These are phyloP conservation scores for Podospora appendiculata DNA, from an alignment of 495 filamentous ascomycete species.

Conservation along the genomic window DNA sequence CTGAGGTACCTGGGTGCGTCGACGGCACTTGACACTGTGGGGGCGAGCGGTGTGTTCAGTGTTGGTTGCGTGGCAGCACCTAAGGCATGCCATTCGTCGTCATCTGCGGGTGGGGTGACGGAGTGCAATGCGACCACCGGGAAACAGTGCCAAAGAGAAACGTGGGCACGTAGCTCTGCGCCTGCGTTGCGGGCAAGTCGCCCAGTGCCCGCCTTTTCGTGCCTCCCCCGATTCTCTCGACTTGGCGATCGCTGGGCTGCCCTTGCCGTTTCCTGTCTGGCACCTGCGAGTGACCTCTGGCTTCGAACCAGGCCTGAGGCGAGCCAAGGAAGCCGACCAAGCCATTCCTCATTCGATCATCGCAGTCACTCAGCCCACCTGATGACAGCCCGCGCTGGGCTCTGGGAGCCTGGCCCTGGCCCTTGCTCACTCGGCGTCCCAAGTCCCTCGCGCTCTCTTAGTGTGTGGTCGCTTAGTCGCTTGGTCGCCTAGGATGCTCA, in stretches of 20 bases:
- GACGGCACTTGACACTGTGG: background rate
- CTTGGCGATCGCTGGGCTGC: constrained; percentile 7
- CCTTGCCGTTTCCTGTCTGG: constrained; percentile 9
- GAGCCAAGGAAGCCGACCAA: constrained; percentile 3
- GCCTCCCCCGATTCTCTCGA: background rate
- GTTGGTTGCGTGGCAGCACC: constrained; percentile 12
- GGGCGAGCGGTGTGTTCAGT: constrained; percentile 10
- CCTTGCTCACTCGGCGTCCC: no score
- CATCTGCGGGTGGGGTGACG: constrained; percentile 8
- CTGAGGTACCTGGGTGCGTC: background rate
- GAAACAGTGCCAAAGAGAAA: constrained; percentile 9
- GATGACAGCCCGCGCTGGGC: constrained; percentile 8
- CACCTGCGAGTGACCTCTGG: background rate
- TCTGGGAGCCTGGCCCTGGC: no score
- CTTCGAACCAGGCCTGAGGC: background rate
- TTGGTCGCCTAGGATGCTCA: constrained; percentile 7
- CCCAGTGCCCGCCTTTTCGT: constrained; percentile 17
- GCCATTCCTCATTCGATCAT: constrained; percentile 17
- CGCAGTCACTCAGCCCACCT: constrained; percentile 22
- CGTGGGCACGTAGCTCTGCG: constrained; percentile 3
- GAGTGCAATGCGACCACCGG: constrained; percentile 2
- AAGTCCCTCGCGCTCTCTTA: no score
- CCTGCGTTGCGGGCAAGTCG: background rate
- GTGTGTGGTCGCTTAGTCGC: no score
- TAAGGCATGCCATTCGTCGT: constrained; percentile 20